These are phyloP conservation scores for Plasmodium gonderi DNA, from an alignment of 169 alveolate genomes.

Conservation along the genomic window DNA sequence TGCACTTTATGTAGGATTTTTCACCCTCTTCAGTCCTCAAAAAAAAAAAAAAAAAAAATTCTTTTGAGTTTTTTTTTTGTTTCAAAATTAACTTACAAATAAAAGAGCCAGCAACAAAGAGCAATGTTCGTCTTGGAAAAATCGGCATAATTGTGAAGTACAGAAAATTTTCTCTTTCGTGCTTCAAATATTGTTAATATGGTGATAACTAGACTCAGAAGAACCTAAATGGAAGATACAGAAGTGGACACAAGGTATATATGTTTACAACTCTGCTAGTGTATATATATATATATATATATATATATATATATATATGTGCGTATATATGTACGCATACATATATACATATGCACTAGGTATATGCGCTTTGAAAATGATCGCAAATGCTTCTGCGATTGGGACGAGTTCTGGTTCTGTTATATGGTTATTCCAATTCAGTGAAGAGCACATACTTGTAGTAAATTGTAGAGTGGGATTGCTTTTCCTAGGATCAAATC, in stretches of 20 bases:
- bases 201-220: constrained; percentile 19
- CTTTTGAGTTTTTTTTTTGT: too few relatives aligned
- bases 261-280: too few relatives aligned
- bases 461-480: constrained; percentile 22
- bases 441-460: neutral
- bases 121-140: constrained; percentile 47
- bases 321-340: neutral
- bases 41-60: too few relatives aligned
- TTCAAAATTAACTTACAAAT: constrained; percentile 57
- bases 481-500: neutral
- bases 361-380: neutral
- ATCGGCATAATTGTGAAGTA: constrained; percentile 25
- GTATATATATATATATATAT: too few relatives aligned
- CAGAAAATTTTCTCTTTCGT: constrained; percentile 17
- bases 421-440: too few relatives aligned
- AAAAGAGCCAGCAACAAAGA: constrained; percentile 50
- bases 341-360: neutral
- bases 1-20: too few relatives aligned
- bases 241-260: too few relatives aligned
- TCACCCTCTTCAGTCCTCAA: too few relatives aligned
- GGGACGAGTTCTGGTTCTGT: too few relatives aligned
- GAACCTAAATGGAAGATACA: constrained; percentile 1
- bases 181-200: constrained; percentile 23
- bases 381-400: too few relatives aligned
- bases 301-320: too few relatives aligned